Evolutionary conservation across 495 filamentous ascomycete species (phyloP), one percentile per base, ranked within the genome.

Genomic region (Podospora sp.): DNA sequence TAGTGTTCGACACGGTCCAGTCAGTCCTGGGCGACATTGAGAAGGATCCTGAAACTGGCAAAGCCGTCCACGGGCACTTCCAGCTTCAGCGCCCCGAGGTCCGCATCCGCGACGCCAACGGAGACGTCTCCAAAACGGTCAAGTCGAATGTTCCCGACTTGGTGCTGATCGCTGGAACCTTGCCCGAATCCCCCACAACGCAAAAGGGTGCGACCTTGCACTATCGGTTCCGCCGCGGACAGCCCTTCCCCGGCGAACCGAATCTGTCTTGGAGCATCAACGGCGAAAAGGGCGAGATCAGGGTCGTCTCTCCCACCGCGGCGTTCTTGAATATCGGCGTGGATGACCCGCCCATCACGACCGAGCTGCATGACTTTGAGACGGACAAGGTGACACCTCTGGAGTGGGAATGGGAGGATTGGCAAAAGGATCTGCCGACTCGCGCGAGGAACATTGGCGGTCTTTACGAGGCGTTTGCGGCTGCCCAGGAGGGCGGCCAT

Each of bases 221-320:
- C 6, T 56, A 81, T 56, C 76, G 78, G 14, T 77, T 85, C 60
- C 82, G 85, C 12, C 78, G 76, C n/a, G 85, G 84, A 0, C 75
- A 78, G 58, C 75, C 82, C 1, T 86, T 86, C 66, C 78, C 80
- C 0, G 81, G 80, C 1, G 78, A 79, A 0, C 79, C 80, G 1
- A 81, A 77, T 0, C 76, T 87, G 16, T 68, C 79, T 20, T 89
- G 87, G 88, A 76, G 71, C 0, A 85, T 90, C 53, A 77, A 80
- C 35, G 85, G 86, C 57, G 78, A 82, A 26, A 83, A 81, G 68
- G 87, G 86, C 6, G 84, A 88, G 73, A 81, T 89, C 20, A 75
- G 79, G 22, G 71, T 89, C 21, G 76, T 79, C 0, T 77, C 77
- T 0, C 56, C 63, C 0, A 64, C 51, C 12, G 69, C 70, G 0